A percentile compares a stretch with the other conserved stretches of the same genome.
These are phyloP conservation scores for Phylloporus scabripes DNA, from an alignment of 768 basidiomycete genomes.

Conservation along the genomic window DNA sequence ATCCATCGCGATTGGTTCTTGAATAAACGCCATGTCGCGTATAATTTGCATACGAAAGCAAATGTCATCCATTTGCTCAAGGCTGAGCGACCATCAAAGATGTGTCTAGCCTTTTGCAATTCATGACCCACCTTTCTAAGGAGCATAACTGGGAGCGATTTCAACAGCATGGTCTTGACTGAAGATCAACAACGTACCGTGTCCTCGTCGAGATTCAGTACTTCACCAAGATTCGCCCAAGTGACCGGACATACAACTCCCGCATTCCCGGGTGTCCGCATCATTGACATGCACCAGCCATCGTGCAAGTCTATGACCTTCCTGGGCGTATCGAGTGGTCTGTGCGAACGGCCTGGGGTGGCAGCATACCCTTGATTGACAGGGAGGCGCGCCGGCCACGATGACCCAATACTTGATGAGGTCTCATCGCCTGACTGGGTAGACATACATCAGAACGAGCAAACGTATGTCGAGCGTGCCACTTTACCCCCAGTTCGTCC, in stretches of 20 bases:
- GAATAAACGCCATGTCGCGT: constrained; percentile 42
- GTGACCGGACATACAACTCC: constrained; percentile 29
- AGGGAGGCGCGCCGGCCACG: constrained; percentile 2
- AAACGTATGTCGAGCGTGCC: background rate
- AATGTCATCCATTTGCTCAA: constrained; percentile 34
- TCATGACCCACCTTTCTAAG: constrained; percentile 22
- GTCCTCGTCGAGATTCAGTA: constrained; percentile 35
- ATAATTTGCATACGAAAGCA: constrained; percentile 40
- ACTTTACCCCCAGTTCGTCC: constrained; percentile 36
- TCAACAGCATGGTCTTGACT: background rate
- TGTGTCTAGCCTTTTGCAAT: background rate
- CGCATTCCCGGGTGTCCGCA: constrained; percentile 33
- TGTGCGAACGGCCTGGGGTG: constrained; percentile 8
- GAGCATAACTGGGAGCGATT: constrained; percentile 21
- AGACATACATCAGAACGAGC: constrained; percentile 1
- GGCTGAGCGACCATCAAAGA: constrained; percentile 21
- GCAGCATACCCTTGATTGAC: background rate
- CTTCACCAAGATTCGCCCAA: constrained; percentile 21
- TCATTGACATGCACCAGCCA: constrained; percentile 40
- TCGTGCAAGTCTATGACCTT: constrained; percentile 13
- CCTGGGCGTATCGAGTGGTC: constrained; percentile 5
- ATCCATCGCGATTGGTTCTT: constrained; percentile 54
- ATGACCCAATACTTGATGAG: constrained; percentile 8
- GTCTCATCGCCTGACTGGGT: constrained; percentile 20
- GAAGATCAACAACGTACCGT: constrained; percentile 30